phyloP scores from a whole-genome alignment of 208 protist species.

The Trypanosomatidae sp. region DNA sequence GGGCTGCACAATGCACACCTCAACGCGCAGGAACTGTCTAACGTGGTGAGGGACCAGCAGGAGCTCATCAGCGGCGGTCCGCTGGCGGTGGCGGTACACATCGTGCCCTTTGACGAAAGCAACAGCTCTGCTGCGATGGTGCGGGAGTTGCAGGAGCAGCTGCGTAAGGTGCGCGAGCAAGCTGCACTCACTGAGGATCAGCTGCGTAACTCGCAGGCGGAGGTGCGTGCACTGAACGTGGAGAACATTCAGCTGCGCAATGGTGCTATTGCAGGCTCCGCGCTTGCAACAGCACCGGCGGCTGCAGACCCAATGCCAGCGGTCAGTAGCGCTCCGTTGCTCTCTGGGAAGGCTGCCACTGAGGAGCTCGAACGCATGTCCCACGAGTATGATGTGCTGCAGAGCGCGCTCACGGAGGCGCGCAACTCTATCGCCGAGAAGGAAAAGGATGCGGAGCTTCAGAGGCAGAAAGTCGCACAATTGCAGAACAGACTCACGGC shows the following conservation, averaged over 20 bases:
- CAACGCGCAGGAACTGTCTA: constrained; percentile 57
- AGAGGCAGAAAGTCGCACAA: constrained; percentile 30
- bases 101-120: constrained; percentile 37
- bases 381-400: constrained; percentile 39
- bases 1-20: constrained; percentile 61
- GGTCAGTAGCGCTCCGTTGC: not conserved
- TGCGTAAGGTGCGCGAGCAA: constrained; percentile 34
- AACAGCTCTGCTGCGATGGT: constrained; percentile 20
- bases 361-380: constrained; percentile 23
- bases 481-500: constrained; percentile 21
- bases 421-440: constrained; percentile 43
- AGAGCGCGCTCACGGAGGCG: constrained; percentile 36
- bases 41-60: constrained; percentile 66
- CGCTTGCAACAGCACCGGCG: not conserved
- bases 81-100: constrained; percentile 35
- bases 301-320: constrained; percentile 1
- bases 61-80: constrained; percentile 51
- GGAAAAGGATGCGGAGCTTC: constrained; percentile 51
- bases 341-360: constrained; percentile 7
- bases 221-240: constrained; percentile 14
- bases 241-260: constrained; percentile 28
- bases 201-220: constrained; percentile 16
- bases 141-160: constrained; percentile 43
- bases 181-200: constrained; percentile 16
- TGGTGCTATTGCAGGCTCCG: constrained; percentile 7